Conservation (phyloP, 2,329 filamentous ascomycete species). For the Clathrospora elynae region DNA sequence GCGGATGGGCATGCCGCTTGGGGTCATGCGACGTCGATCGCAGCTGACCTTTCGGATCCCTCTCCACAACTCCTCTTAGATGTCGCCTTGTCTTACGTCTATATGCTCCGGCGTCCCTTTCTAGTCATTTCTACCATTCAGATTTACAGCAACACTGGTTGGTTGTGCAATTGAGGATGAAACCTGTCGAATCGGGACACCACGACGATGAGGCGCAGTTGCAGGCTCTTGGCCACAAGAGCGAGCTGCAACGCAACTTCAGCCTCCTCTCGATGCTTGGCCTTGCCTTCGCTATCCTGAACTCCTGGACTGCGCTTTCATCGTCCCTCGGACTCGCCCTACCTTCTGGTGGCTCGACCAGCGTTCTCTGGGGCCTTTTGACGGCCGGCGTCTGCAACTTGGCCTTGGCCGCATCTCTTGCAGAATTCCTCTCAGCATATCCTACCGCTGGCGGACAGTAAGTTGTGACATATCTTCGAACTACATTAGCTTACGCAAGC, state of each 20-base stretch:
- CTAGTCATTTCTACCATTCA: too few relatives aligned
- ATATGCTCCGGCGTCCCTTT: background rate
- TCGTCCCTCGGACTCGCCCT: slow-evolving; percentile 65
- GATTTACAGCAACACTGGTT: background rate
- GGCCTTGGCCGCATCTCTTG: slow-evolving; percentile 69
- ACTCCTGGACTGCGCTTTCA: slow-evolving; percentile 67
- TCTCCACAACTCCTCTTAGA: background rate
- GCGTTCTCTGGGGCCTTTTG: slow-evolving; percentile 72
- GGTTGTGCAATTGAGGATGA: too few relatives aligned
- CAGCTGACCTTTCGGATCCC: slow-evolving; percentile 7
- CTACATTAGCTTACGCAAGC: slow-evolving; percentile 47
- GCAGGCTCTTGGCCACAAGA: slow-evolving; percentile 59
- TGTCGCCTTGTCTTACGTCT: background rate
- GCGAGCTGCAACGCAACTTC: slow-evolving; percentile 64
- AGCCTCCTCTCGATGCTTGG: slow-evolving; percentile 65
- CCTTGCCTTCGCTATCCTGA: slow-evolving; percentile 66
- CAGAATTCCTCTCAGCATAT: slow-evolving; percentile 72
- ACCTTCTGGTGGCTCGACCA: slow-evolving; percentile 71
- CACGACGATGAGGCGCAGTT: slow-evolving; percentile 45
- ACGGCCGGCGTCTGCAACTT: slow-evolving; percentile 67
- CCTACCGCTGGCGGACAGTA: slow-evolving; percentile 52
- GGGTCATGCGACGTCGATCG: slow-evolving; percentile 10
- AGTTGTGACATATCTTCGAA: slow-evolving; percentile 1
- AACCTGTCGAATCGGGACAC: slow-evolving; percentile 18
- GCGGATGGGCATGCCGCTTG: slow-evolving; percentile 15